These are phyloP conservation scores for Ceratobasidium sp. DNA, from an alignment of 1,284 basidiomycete genomes.

Conservation along the genomic window DNA sequence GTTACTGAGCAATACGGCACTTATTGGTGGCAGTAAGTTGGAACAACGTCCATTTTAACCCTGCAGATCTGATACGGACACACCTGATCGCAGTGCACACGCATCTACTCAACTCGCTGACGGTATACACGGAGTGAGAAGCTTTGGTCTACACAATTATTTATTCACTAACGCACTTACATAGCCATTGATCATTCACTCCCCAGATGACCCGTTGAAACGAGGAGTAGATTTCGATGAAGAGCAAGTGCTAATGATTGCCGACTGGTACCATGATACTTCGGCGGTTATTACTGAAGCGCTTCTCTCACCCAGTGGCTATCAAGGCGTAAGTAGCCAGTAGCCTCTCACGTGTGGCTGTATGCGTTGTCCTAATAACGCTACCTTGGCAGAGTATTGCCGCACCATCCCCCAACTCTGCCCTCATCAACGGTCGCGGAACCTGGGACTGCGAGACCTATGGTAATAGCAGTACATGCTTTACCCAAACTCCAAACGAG, in stretches of 20 bases:
- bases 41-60: neutral
- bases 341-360: neutral
- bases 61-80: too few species aligned
- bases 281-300: conserved; percentile 46
- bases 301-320: conserved; percentile 38
- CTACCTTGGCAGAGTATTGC: conserved; percentile 48
- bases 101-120: conserved; percentile 53
- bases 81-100: conserved; percentile 50
- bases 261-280: conserved; percentile 53
- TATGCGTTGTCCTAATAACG: conserved; percentile 43
- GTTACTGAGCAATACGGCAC: conserved; percentile 49
- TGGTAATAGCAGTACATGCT: conserved; percentile 48
- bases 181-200: conserved; percentile 54
- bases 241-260: conserved; percentile 34
- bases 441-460: conserved; percentile 49
- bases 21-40: conserved; percentile 32
- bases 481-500: conserved; percentile 50
- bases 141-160: too few species aligned
- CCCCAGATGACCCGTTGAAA: conserved; percentile 53
- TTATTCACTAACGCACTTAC: neutral
- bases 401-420: conserved; percentile 55
- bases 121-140: conserved; percentile 53
- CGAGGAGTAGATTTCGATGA: conserved; percentile 55
- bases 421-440: conserved; percentile 57
- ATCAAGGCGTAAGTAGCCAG: conserved; percentile 23